Conservation (phyloP, 225 moss, liverwort and hornwort genomes). For the Ulota crispa region DNA sequence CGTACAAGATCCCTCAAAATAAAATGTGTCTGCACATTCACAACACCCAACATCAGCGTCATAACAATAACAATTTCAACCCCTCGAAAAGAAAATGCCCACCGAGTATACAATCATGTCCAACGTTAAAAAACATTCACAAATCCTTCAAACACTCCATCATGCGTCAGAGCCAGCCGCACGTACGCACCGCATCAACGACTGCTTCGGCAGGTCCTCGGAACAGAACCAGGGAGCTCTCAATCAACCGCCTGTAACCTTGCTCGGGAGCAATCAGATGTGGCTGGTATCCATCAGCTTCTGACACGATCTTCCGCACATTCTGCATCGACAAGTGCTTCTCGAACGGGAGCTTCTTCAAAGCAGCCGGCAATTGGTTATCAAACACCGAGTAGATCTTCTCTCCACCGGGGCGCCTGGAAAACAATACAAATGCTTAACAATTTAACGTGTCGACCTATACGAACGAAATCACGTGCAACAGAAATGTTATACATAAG, state of each 20-base stretch:
- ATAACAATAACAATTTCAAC: background rate
- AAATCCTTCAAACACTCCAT: background rate
- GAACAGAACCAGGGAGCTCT: constrained; percentile 54
- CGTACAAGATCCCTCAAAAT: constrained; percentile 86
- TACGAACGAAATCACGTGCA: background rate
- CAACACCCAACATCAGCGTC: background rate
- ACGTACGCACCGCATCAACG: constrained; percentile 57
- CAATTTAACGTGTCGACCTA: background rate
- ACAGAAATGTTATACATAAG: background rate
- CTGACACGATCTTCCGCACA: constrained; percentile 66
- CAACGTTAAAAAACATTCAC: background rate
- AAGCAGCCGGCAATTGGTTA: constrained; percentile 63
- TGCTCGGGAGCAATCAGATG: constrained; percentile 76
- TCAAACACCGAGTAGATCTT: constrained; percentile 60
- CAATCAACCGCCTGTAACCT: constrained; percentile 63
- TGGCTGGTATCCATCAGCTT: constrained; percentile 71
- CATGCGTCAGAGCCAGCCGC: background rate
- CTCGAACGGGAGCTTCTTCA: constrained; percentile 67
- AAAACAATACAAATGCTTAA: constrained; percentile 1
- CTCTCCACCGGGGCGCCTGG: constrained; percentile 67
- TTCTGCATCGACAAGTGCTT: constrained; percentile 63
- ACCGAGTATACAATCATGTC: constrained; percentile 1
- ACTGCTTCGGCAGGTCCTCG: constrained; percentile 67
- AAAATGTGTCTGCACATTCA: constrained; percentile 71
- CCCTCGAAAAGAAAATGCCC: background rate